Conservation (phyloP, 257 asterid species). For the Scutellaria galericulata region DNA sequence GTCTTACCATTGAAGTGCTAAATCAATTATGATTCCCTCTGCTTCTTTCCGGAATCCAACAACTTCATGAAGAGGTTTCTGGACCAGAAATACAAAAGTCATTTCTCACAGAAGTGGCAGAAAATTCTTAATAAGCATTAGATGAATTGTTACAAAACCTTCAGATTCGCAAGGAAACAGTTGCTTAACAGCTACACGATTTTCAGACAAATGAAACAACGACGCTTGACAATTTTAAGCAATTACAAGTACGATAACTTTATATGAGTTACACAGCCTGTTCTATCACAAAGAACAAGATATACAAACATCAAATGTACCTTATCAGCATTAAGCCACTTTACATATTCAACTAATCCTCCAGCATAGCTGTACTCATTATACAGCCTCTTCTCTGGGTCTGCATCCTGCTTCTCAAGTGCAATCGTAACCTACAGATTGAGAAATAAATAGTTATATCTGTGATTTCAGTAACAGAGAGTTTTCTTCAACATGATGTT, state of each 20-base stretch:
- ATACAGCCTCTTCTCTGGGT: slow-evolving; percentile 62
- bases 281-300: slow-evolving; percentile 9
- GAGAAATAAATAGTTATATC: slow-evolving; percentile 13
- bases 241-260: background rate
- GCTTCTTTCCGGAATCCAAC: slow-evolving; percentile 80
- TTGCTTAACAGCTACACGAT: background rate
- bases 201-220: slow-evolving; percentile 16
- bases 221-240: background rate
- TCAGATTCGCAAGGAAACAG: background rate
- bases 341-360: slow-evolving; percentile 87
- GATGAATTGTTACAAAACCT: background rate
- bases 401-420: slow-evolving; percentile 64
- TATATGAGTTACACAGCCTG: slow-evolving; percentile 9
- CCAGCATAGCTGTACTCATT: slow-evolving; percentile 90
- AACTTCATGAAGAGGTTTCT: slow-evolving; percentile 93
- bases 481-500: slow-evolving; percentile 7
- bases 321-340: slow-evolving; percentile 94
- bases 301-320: slow-evolving; percentile 46
- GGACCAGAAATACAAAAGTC: slow-evolving; percentile 46
- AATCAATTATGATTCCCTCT: slow-evolving; percentile 71
- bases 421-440: slow-evolving; percentile 66
- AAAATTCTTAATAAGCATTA: background rate
- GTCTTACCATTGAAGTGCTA: slow-evolving; percentile 89
- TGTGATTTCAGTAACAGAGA: background rate
- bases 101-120: slow-evolving; percentile 28